These are phyloP conservation scores for Globisporangium splendens DNA, from an alignment of 352 stramenopile genomes.

Conservation along the genomic window DNA sequence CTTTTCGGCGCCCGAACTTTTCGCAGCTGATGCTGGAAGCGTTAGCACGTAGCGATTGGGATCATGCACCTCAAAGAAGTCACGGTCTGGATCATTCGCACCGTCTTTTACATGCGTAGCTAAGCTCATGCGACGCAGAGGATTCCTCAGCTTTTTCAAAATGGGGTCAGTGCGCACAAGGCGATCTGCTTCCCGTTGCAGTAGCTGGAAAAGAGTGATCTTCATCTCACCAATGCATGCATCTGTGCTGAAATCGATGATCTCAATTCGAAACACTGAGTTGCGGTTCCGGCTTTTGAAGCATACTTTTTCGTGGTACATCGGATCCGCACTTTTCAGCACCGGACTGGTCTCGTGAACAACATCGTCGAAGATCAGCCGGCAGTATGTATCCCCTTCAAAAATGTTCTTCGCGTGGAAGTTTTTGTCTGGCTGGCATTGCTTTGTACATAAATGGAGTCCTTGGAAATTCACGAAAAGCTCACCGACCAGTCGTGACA, in stretches of 20 bases:
- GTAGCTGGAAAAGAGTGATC: conserved; percentile 76
- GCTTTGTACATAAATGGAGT: conserved; percentile 79
- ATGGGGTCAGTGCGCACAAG: conserved; percentile 54
- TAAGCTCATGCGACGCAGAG: conserved; percentile 43
- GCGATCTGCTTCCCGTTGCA: conserved; percentile 65
- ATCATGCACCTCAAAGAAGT: conserved; percentile 28
- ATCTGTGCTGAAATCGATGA: conserved; percentile 84
- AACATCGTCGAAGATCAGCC: conserved; percentile 57
- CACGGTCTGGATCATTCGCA: not conserved
- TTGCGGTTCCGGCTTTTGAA: conserved; percentile 64
- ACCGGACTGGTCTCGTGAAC: conserved; percentile 81
- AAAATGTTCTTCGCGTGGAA: conserved; percentile 87
- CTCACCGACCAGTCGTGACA: conserved; percentile 35
- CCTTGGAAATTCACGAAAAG: conserved; percentile 79
- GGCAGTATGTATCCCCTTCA: conserved; percentile 83
- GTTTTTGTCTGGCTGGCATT: conserved; percentile 57
- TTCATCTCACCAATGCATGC: conserved; percentile 60
- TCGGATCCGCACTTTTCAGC: conserved; percentile 81
- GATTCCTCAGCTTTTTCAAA: conserved; percentile 39
- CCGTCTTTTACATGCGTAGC: conserved; percentile 32
- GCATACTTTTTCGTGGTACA: conserved; percentile 83
- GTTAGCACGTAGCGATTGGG: conserved; percentile 50
- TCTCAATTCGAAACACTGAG: conserved; percentile 58
- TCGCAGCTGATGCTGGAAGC: conserved; percentile 18
- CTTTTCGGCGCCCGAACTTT: conserved; percentile 24